Evolutionary conservation across 2,329 filamentous ascomycete genomes (phyloP).

Genomic region (Fonsecaea multimorphosa): DNA sequence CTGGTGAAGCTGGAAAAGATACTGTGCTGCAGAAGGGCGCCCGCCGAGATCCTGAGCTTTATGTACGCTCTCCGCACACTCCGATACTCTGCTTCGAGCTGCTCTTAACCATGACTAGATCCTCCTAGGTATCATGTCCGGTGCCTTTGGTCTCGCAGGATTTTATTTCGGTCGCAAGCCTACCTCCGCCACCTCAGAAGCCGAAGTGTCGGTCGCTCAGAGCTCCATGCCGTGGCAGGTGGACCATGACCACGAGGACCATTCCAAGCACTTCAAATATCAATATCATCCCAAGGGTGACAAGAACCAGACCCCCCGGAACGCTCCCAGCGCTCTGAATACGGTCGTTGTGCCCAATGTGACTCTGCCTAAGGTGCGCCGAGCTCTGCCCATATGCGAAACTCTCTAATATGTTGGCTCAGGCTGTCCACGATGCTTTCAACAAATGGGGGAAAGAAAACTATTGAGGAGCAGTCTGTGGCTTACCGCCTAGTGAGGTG

Average conservation of each 20-base stretch:
- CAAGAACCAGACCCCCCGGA: slow-evolving; percentile 73
- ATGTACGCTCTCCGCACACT: slow-evolving; percentile 58
- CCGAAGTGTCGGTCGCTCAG: slow-evolving; percentile 73
- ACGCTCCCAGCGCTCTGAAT: slow-evolving; percentile 94
- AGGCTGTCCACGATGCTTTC: slow-evolving; percentile 94
- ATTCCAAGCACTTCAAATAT: slow-evolving; percentile 70
- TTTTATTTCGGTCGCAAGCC: slow-evolving; percentile 82
- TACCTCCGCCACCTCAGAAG: slow-evolving; percentile 83
- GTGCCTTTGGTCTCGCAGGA: slow-evolving; percentile 84
- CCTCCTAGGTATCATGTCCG: slow-evolving; percentile 87
- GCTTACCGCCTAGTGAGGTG: not conserved
- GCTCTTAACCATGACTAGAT: slow-evolving; percentile 62
- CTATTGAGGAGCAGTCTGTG: slow-evolving; percentile 58
- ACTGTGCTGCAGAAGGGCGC: slow-evolving; percentile 62
- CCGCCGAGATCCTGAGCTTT: slow-evolving; percentile 75
- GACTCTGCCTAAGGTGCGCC: slow-evolving; percentile 80
- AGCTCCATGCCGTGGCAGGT: slow-evolving; percentile 92
- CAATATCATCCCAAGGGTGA: slow-evolving; percentile 88
- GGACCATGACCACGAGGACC: slow-evolving; percentile 66
- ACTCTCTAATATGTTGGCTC: slow-evolving; percentile 24
- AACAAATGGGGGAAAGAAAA: slow-evolving; percentile 99
- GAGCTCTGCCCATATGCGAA: not conserved
- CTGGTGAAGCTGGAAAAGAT: slow-evolving; percentile 56
- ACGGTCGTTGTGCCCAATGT: slow-evolving; percentile 93
- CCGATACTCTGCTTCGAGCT: not conserved